A percentile compares a stretch with the other conserved stretches of the same genome.
Conservation (phyloP, 768 basidiomycete species). For the Coprinopsis sp. region DNA sequence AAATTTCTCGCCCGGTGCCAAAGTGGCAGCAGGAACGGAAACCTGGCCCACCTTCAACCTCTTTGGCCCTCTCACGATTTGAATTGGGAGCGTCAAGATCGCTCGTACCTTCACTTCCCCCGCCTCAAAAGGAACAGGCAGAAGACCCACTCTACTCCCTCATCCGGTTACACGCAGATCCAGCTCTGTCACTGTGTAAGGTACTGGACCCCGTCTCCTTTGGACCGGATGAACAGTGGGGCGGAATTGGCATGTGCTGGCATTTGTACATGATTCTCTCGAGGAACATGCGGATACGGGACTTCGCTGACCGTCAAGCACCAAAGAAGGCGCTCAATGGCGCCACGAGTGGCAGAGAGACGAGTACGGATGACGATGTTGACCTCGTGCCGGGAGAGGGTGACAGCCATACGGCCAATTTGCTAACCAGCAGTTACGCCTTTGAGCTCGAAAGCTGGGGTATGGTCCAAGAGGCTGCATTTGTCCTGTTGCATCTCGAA, state of each 20-base stretch:
- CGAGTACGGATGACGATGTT: conserved; percentile 13
- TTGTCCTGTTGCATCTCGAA: conserved; percentile 87
- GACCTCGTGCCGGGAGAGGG: conserved; percentile 47
- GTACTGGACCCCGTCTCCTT: conserved; percentile 72
- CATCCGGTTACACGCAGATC: conserved; percentile 73
- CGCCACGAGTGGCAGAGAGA: conserved; percentile 20
- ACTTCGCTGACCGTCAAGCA: conserved; percentile 78
- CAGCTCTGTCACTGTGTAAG: conserved; percentile 62
- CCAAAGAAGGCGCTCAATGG: conserved; percentile 19
- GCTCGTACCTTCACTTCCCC: conserved; percentile 36
- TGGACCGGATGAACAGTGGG: conserved; percentile 70
- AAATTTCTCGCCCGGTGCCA: conserved; percentile 53
- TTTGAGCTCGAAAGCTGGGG: conserved; percentile 78
- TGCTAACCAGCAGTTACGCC: conserved; percentile 80
- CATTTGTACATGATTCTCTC: conserved; percentile 88
- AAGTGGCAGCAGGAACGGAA: conserved; percentile 37
- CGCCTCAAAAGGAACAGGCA: conserved; percentile 22
- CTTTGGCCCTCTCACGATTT: conserved; percentile 15
- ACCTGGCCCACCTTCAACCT: conserved; percentile 24
- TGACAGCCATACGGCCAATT: conserved; percentile 79
- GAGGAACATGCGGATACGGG: conserved; percentile 74
- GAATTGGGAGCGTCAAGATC: conserved; percentile 14
- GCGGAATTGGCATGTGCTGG: conserved; percentile 71
- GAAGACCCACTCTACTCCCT: conserved; percentile 78
- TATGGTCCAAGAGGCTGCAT: conserved; percentile 80